Conservation (phyloP, 345 rosid genomes). For the Microcos paniculata region DNA sequence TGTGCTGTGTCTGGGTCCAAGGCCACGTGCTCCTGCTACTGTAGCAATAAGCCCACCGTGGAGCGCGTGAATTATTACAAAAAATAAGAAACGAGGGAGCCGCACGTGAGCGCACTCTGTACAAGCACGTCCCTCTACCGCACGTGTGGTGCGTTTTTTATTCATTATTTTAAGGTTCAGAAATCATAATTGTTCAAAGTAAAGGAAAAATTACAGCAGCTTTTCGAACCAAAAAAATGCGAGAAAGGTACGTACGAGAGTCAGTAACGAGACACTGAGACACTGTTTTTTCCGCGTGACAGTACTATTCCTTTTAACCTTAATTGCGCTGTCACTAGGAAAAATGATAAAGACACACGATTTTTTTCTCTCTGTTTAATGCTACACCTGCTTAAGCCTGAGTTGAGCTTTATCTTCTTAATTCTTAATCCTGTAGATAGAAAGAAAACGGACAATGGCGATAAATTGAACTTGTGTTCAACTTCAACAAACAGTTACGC, state of each 20-base stretch:
- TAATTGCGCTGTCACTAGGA: background rate
- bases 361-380: background rate
- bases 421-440: no score
- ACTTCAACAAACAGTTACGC: no score
- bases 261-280: background rate
- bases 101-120: slow-evolving; percentile 45
- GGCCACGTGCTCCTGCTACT: slow-evolving; percentile 17
- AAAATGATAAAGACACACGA: background rate
- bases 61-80: slow-evolving; percentile 15
- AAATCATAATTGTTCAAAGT: background rate
- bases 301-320: background rate
- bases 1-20: background rate
- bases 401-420: no score
- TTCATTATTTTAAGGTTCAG: slow-evolving; percentile 7
- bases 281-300: slow-evolving; percentile 12
- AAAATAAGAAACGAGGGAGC: slow-evolving; percentile 20
- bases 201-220: background rate
- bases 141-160: slow-evolving; percentile 24
- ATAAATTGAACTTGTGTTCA: no score
- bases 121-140: slow-evolving; percentile 18
- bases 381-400: no score
- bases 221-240: background rate
- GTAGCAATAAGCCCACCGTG: background rate
- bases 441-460: no score
- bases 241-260: background rate